phyloP scores from a whole-genome alignment of 2,329 filamentous ascomycete species.

The Trichoderma breve region DNA sequence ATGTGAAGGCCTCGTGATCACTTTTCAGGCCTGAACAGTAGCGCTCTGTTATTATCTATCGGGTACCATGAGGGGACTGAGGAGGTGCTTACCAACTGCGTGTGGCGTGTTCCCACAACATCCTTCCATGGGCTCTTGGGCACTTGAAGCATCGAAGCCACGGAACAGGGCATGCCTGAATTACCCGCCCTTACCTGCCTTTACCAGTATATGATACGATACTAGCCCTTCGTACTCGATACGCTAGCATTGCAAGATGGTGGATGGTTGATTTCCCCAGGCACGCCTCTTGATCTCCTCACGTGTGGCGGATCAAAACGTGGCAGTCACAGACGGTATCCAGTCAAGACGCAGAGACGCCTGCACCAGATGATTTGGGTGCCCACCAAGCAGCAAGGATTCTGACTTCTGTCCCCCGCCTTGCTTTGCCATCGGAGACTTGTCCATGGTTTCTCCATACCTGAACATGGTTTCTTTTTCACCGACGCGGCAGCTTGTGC shows the following conservation, averaged over 20 bases:
- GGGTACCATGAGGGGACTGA: background rate
- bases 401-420: background rate
- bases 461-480: background rate
- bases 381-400: slow-evolving; percentile 12
- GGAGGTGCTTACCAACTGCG: background rate
- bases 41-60: background rate
- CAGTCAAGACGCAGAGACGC: slow-evolving; percentile 8
- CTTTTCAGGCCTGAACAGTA: background rate
- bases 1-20: background rate
- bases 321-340: slow-evolving; percentile 7
- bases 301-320: slow-evolving; percentile 3
- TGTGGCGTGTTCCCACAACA: background rate
- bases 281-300: background rate
- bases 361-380: background rate
- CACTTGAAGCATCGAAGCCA: background rate
- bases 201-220: background rate
- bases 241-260: background rate
- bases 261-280: background rate
- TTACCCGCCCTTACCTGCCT: background rate
- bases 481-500: background rate
- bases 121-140: background rate
- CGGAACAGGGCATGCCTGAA: background rate
- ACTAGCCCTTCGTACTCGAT: background rate
- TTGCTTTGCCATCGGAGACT: slow-evolving; percentile 5
- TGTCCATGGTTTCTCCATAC: slow-evolving; percentile 3